phyloP scores from a whole-genome alignment of 1,284 basidiomycete species.

The Tilletia setariae region DNA sequence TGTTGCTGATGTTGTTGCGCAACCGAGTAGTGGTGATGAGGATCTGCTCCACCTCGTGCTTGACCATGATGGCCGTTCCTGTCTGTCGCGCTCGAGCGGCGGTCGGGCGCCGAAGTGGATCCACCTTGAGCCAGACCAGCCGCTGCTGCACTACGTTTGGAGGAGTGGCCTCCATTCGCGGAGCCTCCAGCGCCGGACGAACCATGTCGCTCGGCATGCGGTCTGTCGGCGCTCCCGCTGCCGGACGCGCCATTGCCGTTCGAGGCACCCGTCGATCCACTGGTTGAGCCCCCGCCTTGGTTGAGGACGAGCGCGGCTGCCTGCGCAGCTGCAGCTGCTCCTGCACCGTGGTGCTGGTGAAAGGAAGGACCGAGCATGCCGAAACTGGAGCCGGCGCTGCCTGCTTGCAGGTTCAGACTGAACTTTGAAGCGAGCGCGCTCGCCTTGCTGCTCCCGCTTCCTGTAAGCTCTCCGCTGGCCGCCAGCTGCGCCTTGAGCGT shows the following conservation, averaged over 20 bases:
- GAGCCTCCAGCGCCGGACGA: neutral
- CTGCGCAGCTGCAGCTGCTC: constrained; percentile 21
- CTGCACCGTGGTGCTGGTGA: constrained; percentile 8
- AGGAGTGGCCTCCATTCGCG: neutral
- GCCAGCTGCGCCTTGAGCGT: constrained; percentile 10
- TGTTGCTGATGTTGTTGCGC: no score
- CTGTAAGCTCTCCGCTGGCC: constrained; percentile 2
- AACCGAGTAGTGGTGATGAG: no score
- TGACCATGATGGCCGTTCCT: neutral
- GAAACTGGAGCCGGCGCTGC: constrained; percentile 19
- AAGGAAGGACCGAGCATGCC: constrained; percentile 21
- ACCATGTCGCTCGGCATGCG: constrained; percentile 6
- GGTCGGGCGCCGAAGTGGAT: neutral
- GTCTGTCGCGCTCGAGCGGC: neutral
- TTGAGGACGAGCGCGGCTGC: constrained; percentile 22
- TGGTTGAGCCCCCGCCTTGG: constrained; percentile 26
- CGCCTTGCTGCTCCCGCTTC: neutral
- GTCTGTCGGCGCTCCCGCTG: neutral
- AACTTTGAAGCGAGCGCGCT: neutral
- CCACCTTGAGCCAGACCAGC: neutral
- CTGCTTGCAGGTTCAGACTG: constrained; percentile 17
- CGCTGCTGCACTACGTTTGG: neutral
- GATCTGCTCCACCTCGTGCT: no score
- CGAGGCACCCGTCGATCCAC: constrained; percentile 23
- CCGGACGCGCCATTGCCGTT: neutral